Base-by-base conservation (phyloP, 805 yeast genomes). In the Ogataea saltuana region DNA sequence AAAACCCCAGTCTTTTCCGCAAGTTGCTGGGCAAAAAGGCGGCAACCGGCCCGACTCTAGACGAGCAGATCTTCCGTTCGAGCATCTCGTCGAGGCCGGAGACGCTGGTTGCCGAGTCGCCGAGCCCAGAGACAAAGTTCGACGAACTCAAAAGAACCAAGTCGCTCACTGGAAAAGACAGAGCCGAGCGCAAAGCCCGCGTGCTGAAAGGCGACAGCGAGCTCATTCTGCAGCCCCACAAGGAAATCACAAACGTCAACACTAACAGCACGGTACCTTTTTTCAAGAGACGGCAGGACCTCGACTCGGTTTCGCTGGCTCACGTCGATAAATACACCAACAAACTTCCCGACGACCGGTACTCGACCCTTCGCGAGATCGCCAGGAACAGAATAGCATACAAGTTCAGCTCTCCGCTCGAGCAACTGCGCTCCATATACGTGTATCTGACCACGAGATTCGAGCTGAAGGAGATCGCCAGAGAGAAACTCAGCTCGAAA, bases 101-200 rank as follows among this genome's bases (percentile, higher is more conserved):
- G n/a, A n/a, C n/a, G n/a, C n/a, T n/a, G n/a, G n/a, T n/a, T n/a
- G n/a, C n/a, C n/a, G n/a, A n/a, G n/a, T n/a, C n/a, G n/a, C n/a
- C n/a, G n/a, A n/a, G n/a, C n/a, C n/a, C n/a, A n/a, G n/a, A n/a
- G n/a, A n/a, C n/a, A n/a, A n/a, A n/a, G n/a, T n/a, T n/a, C n/a
- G n/a, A n/a, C n/a, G 90, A 82, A 51, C 63, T 89, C 41, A 78
- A 84, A 59, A 74, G 97, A 54, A 80, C 89, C 43, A 81, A 80
- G 49, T 76, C 95, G 0, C 65, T 88, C 18, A 76, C 85, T 2
- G 68, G 78, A 5, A 74, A 73, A 42, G 96, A 90, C 48, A 80
- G 85, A 46, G 83, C 81, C 41, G 69, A 73, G 12, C 75, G 98
- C 51, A 81, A 85, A 41, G 77, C 76, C 60, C 71, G 88, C 42